A percentile compares a stretch with the other conserved stretches of the same genome.
phyloP scores from a whole-genome alignment of 1,139 yeast genomes.

The Blastobotrys buckinghamii region DNA sequence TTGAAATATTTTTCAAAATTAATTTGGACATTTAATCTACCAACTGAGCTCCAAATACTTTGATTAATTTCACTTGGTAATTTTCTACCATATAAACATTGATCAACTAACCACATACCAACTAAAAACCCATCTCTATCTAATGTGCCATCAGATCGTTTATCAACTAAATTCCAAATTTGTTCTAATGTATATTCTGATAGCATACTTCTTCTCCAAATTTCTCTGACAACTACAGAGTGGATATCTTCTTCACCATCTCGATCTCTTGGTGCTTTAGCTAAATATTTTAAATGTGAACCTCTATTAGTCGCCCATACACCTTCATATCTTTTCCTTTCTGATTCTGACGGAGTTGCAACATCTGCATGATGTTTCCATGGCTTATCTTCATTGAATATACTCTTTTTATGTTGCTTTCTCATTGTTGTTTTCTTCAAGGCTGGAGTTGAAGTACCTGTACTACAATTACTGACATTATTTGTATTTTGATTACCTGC shows the following conservation, averaged over 20 bases:
- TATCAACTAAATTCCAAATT: constrained; percentile 80
- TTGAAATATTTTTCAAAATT: constrained; percentile 17
- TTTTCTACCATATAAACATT: constrained; percentile 89
- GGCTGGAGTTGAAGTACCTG: neutral
- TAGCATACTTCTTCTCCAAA: constrained; percentile 76
- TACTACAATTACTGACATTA: neutral
- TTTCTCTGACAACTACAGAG: constrained; percentile 63
- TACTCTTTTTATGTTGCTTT: constrained; percentile 44
- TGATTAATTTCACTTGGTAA: constrained; percentile 53
- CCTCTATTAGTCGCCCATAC: constrained; percentile 89
- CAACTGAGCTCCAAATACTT: constrained; percentile 37
- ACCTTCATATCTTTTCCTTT: constrained; percentile 84
- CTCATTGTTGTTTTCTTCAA: constrained; percentile 51
- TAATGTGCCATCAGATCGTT: constrained; percentile 67
- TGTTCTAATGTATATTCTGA: constrained; percentile 56
- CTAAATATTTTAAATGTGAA: constrained; percentile 40
- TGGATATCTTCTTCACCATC: constrained; percentile 34
- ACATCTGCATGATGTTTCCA: constrained; percentile 84
- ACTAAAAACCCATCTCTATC: constrained; percentile 79
- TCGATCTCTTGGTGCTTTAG: neutral
- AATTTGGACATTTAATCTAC: constrained; percentile 36
- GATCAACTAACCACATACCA: constrained; percentile 96
- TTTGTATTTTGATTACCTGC: neutral
- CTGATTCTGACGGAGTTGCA: constrained; percentile 56
- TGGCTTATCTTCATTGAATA: constrained; percentile 85